These are phyloP conservation scores for Curvularia verruculosa DNA, from an alignment of 2,329 filamentous ascomycete species.

Conservation along the genomic window DNA sequence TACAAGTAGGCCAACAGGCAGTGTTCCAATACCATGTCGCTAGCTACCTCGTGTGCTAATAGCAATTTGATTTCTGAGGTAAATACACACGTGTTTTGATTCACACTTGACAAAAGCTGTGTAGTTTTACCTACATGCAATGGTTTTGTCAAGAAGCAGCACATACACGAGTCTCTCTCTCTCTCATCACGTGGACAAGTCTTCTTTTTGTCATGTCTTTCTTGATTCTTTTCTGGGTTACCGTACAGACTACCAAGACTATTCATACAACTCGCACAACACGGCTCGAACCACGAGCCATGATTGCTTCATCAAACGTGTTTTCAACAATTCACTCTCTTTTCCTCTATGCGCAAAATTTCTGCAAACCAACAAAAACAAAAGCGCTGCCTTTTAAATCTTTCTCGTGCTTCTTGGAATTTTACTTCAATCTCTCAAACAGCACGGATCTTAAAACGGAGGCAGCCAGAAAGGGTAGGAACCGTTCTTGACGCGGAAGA, in stretches of 20 bases:
- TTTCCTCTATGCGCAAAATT: not conserved
- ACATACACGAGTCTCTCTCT: no score
- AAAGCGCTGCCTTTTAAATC: not conserved
- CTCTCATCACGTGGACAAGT: not conserved
- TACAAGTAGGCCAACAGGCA: no score
- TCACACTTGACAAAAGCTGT: no score
- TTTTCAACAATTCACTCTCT: not conserved
- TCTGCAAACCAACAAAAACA: not conserved
- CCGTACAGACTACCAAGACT: not conserved
- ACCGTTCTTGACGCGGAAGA: constrained; percentile 93
- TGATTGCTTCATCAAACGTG: not conserved
- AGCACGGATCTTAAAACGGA: constrained; percentile 68
- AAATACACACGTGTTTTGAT: no score
- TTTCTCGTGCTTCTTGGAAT: not conserved
- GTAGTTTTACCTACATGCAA: no score
- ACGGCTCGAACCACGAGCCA: not conserved
- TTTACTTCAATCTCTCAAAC: not conserved
- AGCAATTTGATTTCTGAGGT: no score
- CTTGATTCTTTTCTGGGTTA: constrained; percentile 3
- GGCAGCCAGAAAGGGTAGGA: constrained; percentile 95
- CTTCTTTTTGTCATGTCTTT: not conserved
- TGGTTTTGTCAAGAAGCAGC: no score
- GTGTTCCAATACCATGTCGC: no score
- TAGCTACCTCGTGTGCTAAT: no score
- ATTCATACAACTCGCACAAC: constrained; percentile 2